Base-by-base conservation (phyloP, 2,329 filamentous ascomycete species). In the Penicillium verrucosum region DNA sequence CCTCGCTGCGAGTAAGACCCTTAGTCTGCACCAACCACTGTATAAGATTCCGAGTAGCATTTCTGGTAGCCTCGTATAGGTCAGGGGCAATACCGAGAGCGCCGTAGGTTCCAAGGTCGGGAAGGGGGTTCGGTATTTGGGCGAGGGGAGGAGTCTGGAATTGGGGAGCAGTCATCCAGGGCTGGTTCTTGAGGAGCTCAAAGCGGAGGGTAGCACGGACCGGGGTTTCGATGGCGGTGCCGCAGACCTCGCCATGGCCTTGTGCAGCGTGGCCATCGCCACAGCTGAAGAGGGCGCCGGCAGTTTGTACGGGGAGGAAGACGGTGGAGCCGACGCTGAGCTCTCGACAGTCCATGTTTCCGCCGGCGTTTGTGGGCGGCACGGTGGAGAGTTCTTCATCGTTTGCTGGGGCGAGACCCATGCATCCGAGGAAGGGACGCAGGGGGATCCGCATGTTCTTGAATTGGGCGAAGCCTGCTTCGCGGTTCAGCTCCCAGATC, bases 221-320 rank as follows among this genome's bases (percentile, higher is more conserved):
- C 1, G 79, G 75, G 27, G 80, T 82, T 71, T 83, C 81, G 61
- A 83, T 81, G 7, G 81, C 81, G n/a, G 80, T 81, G 6, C 81
- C 80, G 60, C 80, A 82, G 23, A 83, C 78, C 60, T 83, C 81
- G 4, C 81, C 81, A 57, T 82, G 80, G 3, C 81, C 81, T 62
- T 83, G 81, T 0, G 79, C 80, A 3, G 79, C 80, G 65, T 83
- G 81, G 0, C 80, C 81, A 62, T 84, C 81, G 36, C 81, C 81
- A 58, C 79, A 81, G 64, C 78, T 81, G 65, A 83, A 82, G 12
- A 82, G 69, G 0, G 80, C 81, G 0, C 81, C 81, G 3, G 73
- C 61, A 0, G 77, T 77, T 62, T 81, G 75, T 12, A 82, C 76
- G 14, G 81, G 80, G 1, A 83, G 72, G 63, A 78, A 82, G 21